Base-by-base conservation (phyloP, 352 stramenopile genomes). In the Lagenidium giganteum region DNA sequence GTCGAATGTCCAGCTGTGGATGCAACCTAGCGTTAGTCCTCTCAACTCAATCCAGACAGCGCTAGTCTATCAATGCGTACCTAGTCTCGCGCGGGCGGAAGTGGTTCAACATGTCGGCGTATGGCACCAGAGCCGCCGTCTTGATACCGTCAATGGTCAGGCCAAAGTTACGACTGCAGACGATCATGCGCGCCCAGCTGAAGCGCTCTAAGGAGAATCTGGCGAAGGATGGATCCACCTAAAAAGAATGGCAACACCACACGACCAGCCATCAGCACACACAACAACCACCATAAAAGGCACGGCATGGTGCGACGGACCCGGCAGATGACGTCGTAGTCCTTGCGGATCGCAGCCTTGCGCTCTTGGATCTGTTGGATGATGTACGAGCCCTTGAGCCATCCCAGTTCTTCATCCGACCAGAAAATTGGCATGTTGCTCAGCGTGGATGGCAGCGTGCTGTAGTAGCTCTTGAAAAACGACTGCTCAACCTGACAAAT, bases 51-150 rank as follows among this genome's bases (percentile, higher is more conserved):
- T 20, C 8, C 9, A 38, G 30, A 56, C 12, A 52, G 14, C 17
- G 18, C 70, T 93, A 48, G 95, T 96, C 83, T 51, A 91, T 83
- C 70, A 92, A n/a, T n/a, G 96, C 3, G 81, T 95, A 98, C 56
- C 95, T 98, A 9, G 97, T 99, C 64, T 99, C 95, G 27, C 96
- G 79, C 4, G 97, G 97, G 0, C 97, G 85, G 67, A 97, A 98
- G 77, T 99, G 97, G 73, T 99, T 99, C 8, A 99, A 83, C 97
- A 99, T 99, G 68, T 99, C 97, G 20, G 95, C 96, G 62, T 98
- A 98, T 0, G 97, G 97, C 32, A 99, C 97, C 39, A 99, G 78
- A 14, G 96, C 97, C 13, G 89, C 95, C 12, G 95, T 99, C 61
- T 98, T 96, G 53, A 98, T 61, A 24, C 96, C 96, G 59, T 98